Evolutionary conservation across 2,329 filamentous ascomycete genomes (phyloP).

Genomic region (Colletotrichum kahawae): DNA sequence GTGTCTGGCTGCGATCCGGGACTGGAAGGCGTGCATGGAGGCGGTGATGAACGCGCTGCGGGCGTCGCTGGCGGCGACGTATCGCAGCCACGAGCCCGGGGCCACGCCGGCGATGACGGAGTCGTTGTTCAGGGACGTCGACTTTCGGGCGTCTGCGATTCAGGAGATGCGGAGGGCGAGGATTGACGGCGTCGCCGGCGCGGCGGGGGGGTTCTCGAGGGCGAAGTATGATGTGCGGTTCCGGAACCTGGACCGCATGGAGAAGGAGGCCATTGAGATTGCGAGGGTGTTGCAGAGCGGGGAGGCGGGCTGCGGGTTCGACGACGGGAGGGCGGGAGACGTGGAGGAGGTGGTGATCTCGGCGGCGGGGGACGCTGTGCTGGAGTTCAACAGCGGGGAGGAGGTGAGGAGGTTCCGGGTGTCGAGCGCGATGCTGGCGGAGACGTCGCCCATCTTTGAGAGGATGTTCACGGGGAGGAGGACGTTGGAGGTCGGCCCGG

Average conservation of each 20-base stretch:
- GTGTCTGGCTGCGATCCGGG: constrained; percentile 41
- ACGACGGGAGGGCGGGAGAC: constrained; percentile 37
- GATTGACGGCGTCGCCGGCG: constrained; percentile 46
- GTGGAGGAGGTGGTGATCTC: constrained; percentile 50
- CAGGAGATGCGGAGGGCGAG: constrained; percentile 51
- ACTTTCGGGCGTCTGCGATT: constrained; percentile 46
- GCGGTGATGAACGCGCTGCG: constrained; percentile 44
- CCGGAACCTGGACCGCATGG: constrained; percentile 50
- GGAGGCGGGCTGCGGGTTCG: constrained; percentile 37
- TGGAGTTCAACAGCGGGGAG: constrained; percentile 54
- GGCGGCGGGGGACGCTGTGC: constrained; percentile 51
- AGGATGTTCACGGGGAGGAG: constrained; percentile 46
- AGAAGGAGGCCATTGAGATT: constrained; percentile 44
- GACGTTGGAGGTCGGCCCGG: constrained; percentile 19
- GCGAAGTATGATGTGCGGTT: constrained; percentile 52
- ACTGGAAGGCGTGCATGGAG: constrained; percentile 50
- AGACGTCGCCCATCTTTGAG: constrained; percentile 57
- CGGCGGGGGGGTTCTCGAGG: constrained; percentile 46
- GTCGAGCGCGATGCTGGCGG: constrained; percentile 53
- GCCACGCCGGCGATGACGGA: constrained; percentile 48
- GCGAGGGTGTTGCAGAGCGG: constrained; percentile 44
- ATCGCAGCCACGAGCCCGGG: constrained; percentile 49
- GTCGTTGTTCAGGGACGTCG: constrained; percentile 45
- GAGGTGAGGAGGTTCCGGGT: constrained; percentile 53
- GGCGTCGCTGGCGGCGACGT: constrained; percentile 47